Conservation (phyloP, 2,329 filamentous ascomycete species). For the Epichloe elymi region DNA sequence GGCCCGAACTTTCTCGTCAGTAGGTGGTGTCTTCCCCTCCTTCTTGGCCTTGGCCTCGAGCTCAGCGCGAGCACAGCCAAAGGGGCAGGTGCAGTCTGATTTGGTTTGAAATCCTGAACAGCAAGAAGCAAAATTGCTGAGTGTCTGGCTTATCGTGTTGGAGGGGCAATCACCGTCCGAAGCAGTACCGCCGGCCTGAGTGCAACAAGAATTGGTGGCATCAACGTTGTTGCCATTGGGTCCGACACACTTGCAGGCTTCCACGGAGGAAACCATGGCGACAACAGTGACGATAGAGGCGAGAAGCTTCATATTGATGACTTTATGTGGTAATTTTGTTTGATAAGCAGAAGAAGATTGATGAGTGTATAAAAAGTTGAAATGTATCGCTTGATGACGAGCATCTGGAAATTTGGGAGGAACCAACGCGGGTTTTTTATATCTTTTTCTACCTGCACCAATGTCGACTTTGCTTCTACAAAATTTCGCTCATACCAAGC, state of each 20-base stretch:
- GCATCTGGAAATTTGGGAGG: too few relatives aligned
- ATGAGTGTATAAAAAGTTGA: too few relatives aligned
- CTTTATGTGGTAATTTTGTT: too few relatives aligned
- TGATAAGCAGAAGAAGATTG: too few relatives aligned
- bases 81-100: background rate
- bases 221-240: background rate
- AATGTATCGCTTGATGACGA: too few relatives aligned
- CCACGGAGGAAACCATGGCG: background rate
- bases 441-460: too few relatives aligned
- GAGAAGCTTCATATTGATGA: slow-evolving; percentile 2
- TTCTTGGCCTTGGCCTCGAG: background rate
- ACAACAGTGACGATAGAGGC: background rate
- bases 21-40: background rate
- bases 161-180: background rate
- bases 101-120: background rate
- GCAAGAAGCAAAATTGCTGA: background rate
- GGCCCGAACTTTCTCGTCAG: background rate
- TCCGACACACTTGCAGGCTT: slow-evolving; percentile 2
- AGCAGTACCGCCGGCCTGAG: background rate
- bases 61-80: background rate
- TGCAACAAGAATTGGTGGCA: slow-evolving; percentile 1
- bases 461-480: too few relatives aligned
- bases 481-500: too few relatives aligned
- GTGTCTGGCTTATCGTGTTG: rapidly evolving
- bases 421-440: too few relatives aligned